Evolutionary conservation across 345 rosid species (phyloP).

Genomic region (Microcos paniculata): DNA sequence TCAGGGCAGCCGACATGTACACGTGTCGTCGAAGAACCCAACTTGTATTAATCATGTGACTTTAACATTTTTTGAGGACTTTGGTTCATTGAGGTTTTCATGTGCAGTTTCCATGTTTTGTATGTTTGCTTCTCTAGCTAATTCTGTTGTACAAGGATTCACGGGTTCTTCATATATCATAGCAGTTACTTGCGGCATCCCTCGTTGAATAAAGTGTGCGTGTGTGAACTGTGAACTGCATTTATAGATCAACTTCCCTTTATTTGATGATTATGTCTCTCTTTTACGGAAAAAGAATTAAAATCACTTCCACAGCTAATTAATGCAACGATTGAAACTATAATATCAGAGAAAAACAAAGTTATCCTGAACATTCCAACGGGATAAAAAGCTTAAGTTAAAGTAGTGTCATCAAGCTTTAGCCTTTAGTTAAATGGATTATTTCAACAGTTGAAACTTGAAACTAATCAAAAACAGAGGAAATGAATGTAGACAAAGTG

Average conservation of each 20-base stretch:
- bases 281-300: background rate
- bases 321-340: background rate
- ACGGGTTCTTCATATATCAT: background rate
- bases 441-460: background rate
- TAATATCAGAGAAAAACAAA: background rate
- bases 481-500: slow-evolving; percentile 13
- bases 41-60: slow-evolving; percentile 32
- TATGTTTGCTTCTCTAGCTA: too few species aligned
- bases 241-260: background rate
- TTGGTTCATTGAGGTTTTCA: slow-evolving; percentile 20
- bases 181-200: slow-evolving; percentile 4
- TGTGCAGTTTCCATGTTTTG: slow-evolving; percentile 8
- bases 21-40: slow-evolving; percentile 50
- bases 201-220: background rate
- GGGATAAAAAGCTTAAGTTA: background rate
- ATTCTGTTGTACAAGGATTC: background rate
- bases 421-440: background rate
- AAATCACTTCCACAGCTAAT: too few species aligned
- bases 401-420: background rate
- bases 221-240: background rate
- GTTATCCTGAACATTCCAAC: background rate
- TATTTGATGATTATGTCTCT: background rate
- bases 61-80: slow-evolving; percentile 15
- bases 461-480: background rate
- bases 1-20: slow-evolving; percentile 51